Evolutionary conservation across 305 asterid genomes (phyloP).

Genomic region (Withania somnifera): DNA sequence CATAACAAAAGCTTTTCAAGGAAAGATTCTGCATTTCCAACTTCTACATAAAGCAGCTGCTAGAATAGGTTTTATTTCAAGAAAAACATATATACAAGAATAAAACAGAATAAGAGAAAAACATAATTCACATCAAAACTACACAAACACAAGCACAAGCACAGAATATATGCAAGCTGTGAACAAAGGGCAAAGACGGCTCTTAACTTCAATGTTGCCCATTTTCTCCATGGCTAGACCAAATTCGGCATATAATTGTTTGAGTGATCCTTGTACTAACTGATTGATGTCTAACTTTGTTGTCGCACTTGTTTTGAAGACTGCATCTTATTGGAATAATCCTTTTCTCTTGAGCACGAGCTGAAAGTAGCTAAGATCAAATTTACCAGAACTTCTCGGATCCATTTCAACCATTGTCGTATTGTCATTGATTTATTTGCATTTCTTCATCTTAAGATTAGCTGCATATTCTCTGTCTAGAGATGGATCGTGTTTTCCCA

Average conservation of each 20-base stretch:
- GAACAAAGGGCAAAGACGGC: background rate
- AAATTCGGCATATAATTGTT: slow-evolving; percentile 35
- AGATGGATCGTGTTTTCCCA: slow-evolving; percentile 22
- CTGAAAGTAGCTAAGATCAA: slow-evolving; percentile 49
- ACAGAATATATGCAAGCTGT: background rate
- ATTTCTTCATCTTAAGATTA: slow-evolving; percentile 39
- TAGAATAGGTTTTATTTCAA: too few species aligned
- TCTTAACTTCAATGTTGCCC: slow-evolving; percentile 34
- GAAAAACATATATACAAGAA: too few species aligned
- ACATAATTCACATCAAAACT: background rate
- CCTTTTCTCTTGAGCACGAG: slow-evolving; percentile 51
- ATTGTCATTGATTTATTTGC: slow-evolving; percentile 32
- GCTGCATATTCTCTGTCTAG: slow-evolving; percentile 57
- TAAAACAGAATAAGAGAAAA: background rate
- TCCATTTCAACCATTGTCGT: slow-evolving; percentile 53
- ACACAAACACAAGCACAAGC: background rate
- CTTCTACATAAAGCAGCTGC: background rate
- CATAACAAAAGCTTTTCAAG: too few species aligned
- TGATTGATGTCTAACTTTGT: slow-evolving; percentile 16
- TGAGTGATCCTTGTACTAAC: slow-evolving; percentile 24
- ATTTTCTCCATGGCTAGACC: slow-evolving; percentile 65
- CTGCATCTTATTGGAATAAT: slow-evolving; percentile 53
- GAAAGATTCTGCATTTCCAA: background rate
- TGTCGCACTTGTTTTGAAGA: slow-evolving; percentile 32
- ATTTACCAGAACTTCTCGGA: slow-evolving; percentile 52